A percentile compares a stretch with the other conserved stretches of the same genome.
Evolutionary conservation across 2,329 filamentous ascomycete species (phyloP).

Genomic region (Colletotrichum chlorophyti): DNA sequence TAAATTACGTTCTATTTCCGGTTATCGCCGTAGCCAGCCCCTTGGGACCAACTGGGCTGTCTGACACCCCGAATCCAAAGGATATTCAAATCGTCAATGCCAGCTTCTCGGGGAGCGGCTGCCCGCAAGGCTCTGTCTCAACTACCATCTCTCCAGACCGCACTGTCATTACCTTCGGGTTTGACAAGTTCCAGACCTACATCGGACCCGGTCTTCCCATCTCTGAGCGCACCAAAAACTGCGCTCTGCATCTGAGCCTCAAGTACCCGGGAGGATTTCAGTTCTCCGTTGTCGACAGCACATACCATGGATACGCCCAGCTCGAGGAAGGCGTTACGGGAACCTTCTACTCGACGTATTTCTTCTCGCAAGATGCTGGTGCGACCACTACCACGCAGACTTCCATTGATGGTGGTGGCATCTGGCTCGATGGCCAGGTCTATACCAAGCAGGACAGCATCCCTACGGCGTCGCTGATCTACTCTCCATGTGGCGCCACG

Average conservation of each 20-base stretch:
- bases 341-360: slow-evolving; percentile 54
- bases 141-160: slow-evolving; percentile 50
- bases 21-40: slow-evolving; percentile 46
- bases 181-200: slow-evolving; percentile 54
- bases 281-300: slow-evolving; percentile 52
- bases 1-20: slow-evolving; percentile 42
- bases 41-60: slow-evolving; percentile 36
- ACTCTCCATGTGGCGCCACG: slow-evolving; percentile 51
- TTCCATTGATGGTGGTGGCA: slow-evolving; percentile 48
- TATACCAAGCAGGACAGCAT: slow-evolving; percentile 54
- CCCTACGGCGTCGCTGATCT: slow-evolving; percentile 52
- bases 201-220: slow-evolving; percentile 48
- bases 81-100: slow-evolving; percentile 49
- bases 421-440: slow-evolving; percentile 50
- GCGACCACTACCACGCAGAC: slow-evolving; percentile 52
- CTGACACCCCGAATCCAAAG: slow-evolving; percentile 45
- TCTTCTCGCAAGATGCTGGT: slow-evolving; percentile 52
- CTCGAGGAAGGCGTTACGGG: slow-evolving; percentile 52
- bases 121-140: slow-evolving; percentile 50
- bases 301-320: slow-evolving; percentile 56
- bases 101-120: slow-evolving; percentile 51
- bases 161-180: slow-evolving; percentile 54
- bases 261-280: slow-evolving; percentile 55
- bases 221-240: slow-evolving; percentile 52
- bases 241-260: slow-evolving; percentile 53